phyloP scores from a whole-genome alignment of 2,329 filamentous ascomycete species.

The Colletotrichum kahawae region DNA sequence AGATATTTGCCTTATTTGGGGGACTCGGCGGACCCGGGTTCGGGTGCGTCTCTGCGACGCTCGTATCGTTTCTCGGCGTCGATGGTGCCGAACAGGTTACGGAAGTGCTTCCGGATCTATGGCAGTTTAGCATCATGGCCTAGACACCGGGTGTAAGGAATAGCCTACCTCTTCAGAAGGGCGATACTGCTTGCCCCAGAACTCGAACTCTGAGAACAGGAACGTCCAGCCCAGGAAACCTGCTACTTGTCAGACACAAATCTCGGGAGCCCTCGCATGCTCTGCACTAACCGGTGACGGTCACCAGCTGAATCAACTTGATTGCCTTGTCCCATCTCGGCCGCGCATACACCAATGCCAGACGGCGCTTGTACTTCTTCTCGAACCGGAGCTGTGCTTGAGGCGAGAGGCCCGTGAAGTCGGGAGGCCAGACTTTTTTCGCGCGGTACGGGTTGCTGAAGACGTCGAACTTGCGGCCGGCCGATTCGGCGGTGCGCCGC shows the following conservation, averaged over 20 bases:
- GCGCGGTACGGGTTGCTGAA: constrained; percentile 65
- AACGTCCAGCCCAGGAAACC: constrained; percentile 42
- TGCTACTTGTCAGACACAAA: constrained; percentile 24
- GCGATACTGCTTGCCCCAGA: constrained; percentile 47
- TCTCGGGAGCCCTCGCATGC: not conserved
- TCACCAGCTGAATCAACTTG: constrained; percentile 67
- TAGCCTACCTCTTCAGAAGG: constrained; percentile 43
- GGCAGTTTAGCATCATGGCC: not conserved
- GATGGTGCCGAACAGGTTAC: constrained; percentile 43
- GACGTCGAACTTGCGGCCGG: constrained; percentile 33
- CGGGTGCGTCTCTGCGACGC: constrained; percentile 42
- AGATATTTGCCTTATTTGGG: constrained; percentile 1
- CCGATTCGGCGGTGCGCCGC: constrained; percentile 28
- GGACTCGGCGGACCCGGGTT: constrained; percentile 28
- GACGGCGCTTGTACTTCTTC: constrained; percentile 76
- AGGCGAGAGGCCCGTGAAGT: constrained; percentile 71
- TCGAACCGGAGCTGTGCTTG: constrained; percentile 81
- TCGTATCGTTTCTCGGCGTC: constrained; percentile 48
- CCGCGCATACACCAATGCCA: constrained; percentile 64
- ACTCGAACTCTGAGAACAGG: constrained; percentile 49
- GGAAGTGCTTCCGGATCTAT: constrained; percentile 41
- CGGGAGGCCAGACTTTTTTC: constrained; percentile 79
- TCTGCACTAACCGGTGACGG: constrained; percentile 57
- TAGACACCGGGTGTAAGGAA: rapidly evolving
- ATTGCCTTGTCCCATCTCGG: constrained; percentile 70